Conservation (phyloP, 345 rosid genomes). For the Hypericum androsaemum region DNA sequence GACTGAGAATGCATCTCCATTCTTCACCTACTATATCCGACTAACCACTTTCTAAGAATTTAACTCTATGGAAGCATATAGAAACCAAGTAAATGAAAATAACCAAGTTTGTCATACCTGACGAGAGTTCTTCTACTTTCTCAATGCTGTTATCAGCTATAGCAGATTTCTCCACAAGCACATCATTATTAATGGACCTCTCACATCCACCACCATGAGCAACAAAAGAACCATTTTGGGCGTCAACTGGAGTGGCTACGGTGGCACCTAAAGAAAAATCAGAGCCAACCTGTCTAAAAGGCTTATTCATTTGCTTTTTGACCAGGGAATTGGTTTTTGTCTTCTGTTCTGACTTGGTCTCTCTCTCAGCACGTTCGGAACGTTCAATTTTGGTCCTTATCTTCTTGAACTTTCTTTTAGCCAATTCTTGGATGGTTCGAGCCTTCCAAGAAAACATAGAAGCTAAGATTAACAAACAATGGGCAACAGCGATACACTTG, state of each 20-base stretch:
- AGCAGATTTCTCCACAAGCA: slow-evolving; percentile 32
- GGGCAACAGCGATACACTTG: slow-evolving; percentile 1
- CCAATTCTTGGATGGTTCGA: slow-evolving; percentile 61
- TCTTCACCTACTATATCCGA: too few relatives aligned
- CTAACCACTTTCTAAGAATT: too few relatives aligned
- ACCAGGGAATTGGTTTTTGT: slow-evolving; percentile 27
- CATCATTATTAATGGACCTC: slow-evolving; percentile 36
- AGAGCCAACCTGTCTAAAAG: slow-evolving; percentile 33
- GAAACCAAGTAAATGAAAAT: slow-evolving; percentile 1
- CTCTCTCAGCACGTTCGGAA: slow-evolving; percentile 32
- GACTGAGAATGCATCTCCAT: too few relatives aligned
- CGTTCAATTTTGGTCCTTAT: slow-evolving; percentile 40
- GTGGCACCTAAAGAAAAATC: slow-evolving; percentile 57
- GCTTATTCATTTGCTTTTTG: slow-evolving; percentile 57
- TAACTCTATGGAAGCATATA: background rate
- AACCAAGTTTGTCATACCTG: slow-evolving; percentile 31
- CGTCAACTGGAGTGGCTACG: slow-evolving; percentile 45
- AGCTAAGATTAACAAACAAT: slow-evolving; percentile 7
- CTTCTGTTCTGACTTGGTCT: slow-evolving; percentile 35
- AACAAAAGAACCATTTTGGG: slow-evolving; percentile 33
- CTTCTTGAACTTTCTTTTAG: slow-evolving; percentile 58
- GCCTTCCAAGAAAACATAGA: slow-evolving; percentile 34
- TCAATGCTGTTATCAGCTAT: slow-evolving; percentile 38
- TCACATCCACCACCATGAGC: slow-evolving; percentile 38
- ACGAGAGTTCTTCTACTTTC: slow-evolving; percentile 59